Base-by-base conservation (phyloP, 768 basidiomycete genomes). In the Suillus tomentosus region DNA sequence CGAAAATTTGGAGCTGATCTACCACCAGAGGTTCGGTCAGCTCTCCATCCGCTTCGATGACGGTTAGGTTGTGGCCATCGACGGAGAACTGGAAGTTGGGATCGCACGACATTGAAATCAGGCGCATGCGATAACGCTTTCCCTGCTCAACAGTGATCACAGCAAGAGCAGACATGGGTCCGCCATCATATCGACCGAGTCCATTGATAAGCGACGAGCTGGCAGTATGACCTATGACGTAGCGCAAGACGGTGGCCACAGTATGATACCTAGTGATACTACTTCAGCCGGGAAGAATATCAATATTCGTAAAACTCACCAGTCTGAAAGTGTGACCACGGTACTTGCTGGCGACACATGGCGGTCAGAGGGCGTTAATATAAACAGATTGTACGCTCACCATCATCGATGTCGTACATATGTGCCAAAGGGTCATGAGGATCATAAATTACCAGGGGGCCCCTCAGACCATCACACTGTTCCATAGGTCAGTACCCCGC, bases 141-240 rank as follows among this genome's bases (percentile, higher is more conserved):
- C 72, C 72, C 0, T 22, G 37, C 34, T 62, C 56, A 17, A 79
- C n/a, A 70, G 71, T 76, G 60, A 81, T 66, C 1, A 79, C 69
- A 1, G 77, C 65, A 5, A 79, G 70, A 1, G 73, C 65, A 9
- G 64, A 65, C 1, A 57, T 42, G 9, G 75, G 70, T n/a, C 76
- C 77, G 36, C 72, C 71, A 75, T 58, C 48, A 64, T 74, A 81
- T 34, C 83, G 80, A n/a, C 85, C 85, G 13, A 76, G 72, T 2
- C 84, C 84, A 61, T 85, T 85, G 65, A 85, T 82, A 17, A 84
- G 67, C 0, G 79, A 79, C 3, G 79, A 62, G 63, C 77, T 74
- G 0, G 77, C 62, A 47, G 15, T 1, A 10, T 69, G 60, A 8
- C 65, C 51, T 42, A 31, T 27, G 11, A 61, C 7, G 59, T 69